These are phyloP conservation scores for Myriosclerotinia scirpicola DNA, from an alignment of 2,329 filamentous ascomycete genomes.

Conservation along the genomic window DNA sequence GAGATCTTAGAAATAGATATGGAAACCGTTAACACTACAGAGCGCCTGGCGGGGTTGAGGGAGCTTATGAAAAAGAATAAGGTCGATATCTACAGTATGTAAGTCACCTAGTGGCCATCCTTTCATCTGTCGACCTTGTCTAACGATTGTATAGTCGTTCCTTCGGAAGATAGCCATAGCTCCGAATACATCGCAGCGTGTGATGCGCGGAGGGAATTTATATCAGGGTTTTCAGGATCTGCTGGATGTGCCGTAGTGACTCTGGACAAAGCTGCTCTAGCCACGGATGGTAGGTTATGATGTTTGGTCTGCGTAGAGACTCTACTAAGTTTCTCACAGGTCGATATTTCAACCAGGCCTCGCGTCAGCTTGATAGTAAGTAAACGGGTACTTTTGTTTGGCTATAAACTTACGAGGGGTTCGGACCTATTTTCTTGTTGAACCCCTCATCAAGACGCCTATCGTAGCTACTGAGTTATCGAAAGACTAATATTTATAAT, in stretches of 20 bases:
- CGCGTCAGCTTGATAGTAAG: constrained; percentile 74
- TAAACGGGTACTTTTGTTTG: not conserved
- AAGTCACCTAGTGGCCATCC: constrained; percentile 31
- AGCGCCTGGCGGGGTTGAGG: constrained; percentile 73
- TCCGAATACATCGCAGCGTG: constrained; percentile 98
- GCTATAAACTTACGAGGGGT: not conserved
- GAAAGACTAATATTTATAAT: constrained; percentile 21
- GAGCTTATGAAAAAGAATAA: constrained; percentile 83
- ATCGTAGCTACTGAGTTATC: not conserved
- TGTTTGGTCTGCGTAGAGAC: not conserved
- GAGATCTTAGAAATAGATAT: constrained; percentile 49
- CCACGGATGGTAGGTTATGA: constrained; percentile 66
- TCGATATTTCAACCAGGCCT: constrained; percentile 95
- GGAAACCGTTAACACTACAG: constrained; percentile 76
- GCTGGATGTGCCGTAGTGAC: constrained; percentile 91
- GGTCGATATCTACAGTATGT: constrained; percentile 87
- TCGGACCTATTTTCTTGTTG: not conserved
- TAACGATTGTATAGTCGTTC: constrained; percentile 67
- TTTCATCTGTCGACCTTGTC: constrained; percentile 25
- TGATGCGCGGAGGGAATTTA: constrained; percentile 86
- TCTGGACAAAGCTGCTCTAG: constrained; percentile 79
- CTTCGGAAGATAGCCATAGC: constrained; percentile 94
- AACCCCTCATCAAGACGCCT: not conserved
- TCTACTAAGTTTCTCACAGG: constrained; percentile 41
- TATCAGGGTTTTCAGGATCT: constrained; percentile 92